Conservation (phyloP, 257 asterid genomes). For the Plectranthus barbatus region DNA sequence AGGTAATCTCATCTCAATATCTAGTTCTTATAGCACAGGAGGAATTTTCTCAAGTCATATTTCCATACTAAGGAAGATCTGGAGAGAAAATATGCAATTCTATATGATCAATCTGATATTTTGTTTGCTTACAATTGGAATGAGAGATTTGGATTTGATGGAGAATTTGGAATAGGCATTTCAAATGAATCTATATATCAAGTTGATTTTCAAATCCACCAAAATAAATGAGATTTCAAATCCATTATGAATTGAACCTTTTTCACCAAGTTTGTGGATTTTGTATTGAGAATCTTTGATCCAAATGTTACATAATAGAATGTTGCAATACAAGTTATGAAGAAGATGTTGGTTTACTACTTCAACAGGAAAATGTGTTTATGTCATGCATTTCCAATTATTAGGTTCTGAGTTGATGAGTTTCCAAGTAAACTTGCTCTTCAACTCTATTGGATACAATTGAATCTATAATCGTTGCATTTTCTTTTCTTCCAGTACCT, state of each 20-base stretch:
- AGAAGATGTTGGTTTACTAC: not conserved
- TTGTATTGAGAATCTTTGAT: not conserved
- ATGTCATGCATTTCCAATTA: constrained; percentile 1
- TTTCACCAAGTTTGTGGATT: not conserved
- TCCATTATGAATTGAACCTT: not conserved
- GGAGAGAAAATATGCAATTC: not conserved
- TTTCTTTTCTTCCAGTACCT: not conserved
- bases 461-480: not conserved
- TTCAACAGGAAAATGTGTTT: not conserved
- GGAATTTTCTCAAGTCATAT: not conserved
- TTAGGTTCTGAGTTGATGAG: not conserved
- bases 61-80: not conserved
- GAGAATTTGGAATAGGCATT: not conserved
- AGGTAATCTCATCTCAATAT: constrained; percentile 39
- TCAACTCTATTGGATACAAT: not conserved
- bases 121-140: not conserved
- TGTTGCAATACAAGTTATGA: not conserved
- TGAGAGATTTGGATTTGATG: too few species aligned
- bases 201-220: not conserved
- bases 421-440: too few species aligned
- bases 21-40: not conserved
- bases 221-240: not conserved
- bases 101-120: not conserved
- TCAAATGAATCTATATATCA: not conserved
- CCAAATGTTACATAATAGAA: not conserved